Evolutionary conservation across 495 filamentous ascomycete genomes (phyloP).

Genomic region (Aeminium ludgeri): DNA sequence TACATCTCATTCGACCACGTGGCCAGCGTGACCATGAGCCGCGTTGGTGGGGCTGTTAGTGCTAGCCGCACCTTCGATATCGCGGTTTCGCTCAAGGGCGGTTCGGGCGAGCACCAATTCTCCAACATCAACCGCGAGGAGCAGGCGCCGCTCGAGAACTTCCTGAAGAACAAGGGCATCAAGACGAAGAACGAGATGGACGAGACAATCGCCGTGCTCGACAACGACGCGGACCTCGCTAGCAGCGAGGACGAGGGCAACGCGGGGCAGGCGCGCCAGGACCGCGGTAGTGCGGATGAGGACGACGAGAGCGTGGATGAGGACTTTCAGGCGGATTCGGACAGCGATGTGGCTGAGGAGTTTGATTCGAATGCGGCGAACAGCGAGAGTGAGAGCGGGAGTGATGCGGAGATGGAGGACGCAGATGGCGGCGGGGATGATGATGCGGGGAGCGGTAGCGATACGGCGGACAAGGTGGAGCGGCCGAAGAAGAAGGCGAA

Average conservation of each 20-base stretch:
- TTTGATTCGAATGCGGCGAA: constrained; percentile 84
- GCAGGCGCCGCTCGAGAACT: constrained; percentile 82
- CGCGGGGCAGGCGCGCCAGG: constrained; percentile 37
- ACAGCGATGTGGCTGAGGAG: constrained; percentile 92
- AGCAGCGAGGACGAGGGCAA: constrained; percentile 77
- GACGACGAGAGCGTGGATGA: constrained; percentile 90
- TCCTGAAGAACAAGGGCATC: constrained; percentile 84
- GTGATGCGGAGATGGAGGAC: constrained; percentile 47
- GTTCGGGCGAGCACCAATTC: constrained; percentile 72
- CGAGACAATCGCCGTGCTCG: constrained; percentile 64
- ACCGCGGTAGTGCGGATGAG: constrained; percentile 85
- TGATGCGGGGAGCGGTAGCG: constrained; percentile 19
- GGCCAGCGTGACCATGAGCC: constrained; percentile 78
- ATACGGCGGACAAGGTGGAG: constrained; percentile 35
- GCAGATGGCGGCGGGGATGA: constrained; percentile 34
- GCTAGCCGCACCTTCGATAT: constrained; percentile 96
- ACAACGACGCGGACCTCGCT: constrained; percentile 50
- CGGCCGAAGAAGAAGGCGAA: constrained; percentile 60
- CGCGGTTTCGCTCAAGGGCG: constrained; percentile 67
- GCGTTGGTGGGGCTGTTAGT: constrained; percentile 84
- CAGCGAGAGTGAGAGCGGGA: constrained; percentile 57
- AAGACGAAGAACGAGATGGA: constrained; percentile 94
- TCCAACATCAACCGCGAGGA: constrained; percentile 99
- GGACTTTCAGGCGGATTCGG: constrained; percentile 80
- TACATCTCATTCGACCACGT: constrained; percentile 91